phyloP scores from a whole-genome alignment of 2,329 filamentous ascomycete species.

The Aspergillus uvarum region DNA sequence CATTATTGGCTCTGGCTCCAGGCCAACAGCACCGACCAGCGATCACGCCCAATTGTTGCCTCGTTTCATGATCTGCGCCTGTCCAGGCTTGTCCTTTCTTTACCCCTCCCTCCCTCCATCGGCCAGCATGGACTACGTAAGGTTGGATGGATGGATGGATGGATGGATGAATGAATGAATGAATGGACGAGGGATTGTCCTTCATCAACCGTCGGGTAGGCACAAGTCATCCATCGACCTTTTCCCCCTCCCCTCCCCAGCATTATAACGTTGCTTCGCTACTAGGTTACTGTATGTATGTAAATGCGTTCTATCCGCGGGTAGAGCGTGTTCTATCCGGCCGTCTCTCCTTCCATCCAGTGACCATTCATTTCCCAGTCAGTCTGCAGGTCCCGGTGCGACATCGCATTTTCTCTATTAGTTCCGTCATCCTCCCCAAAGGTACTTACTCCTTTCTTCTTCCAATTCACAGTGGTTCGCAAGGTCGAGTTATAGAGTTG shows the following conservation, averaged over 20 bases:
- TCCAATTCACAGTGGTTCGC: background rate
- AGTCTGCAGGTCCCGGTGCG: conserved; percentile 14
- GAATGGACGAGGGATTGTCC: background rate
- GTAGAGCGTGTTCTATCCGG: background rate
- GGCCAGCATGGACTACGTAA: conserved; percentile 20
- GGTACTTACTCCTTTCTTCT: background rate
- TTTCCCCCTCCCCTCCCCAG: background rate
- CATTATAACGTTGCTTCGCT: background rate
- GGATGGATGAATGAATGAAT: background rate
- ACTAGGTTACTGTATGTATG: background rate
- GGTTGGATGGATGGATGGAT: conserved; percentile 8
- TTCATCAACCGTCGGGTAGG: background rate
- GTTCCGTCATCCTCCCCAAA: background rate
- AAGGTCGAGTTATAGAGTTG: background rate
- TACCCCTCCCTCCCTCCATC: conserved; percentile 24
- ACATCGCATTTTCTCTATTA: conserved; percentile 7
- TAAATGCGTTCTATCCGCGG: conserved; percentile 7
- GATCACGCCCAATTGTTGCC: conserved; percentile 25
- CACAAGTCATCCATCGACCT: conserved; percentile 1
- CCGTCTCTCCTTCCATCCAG: background rate
- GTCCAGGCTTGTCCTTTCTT: conserved; percentile 24
- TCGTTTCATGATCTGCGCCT: conserved; percentile 31
- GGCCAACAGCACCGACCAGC: conserved; percentile 17
- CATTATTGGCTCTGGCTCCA: conserved; percentile 7
- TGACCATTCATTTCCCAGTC: background rate